A percentile compares a stretch with the other conserved stretches of the same genome.
Evolutionary conservation across 1,284 basidiomycete species (phyloP).

Genomic region (Leccinum subspadiceum): DNA sequence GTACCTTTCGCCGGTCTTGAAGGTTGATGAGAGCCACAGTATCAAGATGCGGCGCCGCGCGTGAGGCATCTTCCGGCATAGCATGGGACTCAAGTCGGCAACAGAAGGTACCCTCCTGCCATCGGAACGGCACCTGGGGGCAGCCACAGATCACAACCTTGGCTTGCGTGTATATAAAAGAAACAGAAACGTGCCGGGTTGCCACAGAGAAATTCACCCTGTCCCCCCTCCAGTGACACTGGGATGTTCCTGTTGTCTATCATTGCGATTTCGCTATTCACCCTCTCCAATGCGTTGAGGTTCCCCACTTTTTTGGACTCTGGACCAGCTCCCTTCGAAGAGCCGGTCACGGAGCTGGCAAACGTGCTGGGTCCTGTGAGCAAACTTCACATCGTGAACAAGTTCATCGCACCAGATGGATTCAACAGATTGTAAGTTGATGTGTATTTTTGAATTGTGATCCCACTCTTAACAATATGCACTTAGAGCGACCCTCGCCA

Average conservation of each 20-base stretch:
- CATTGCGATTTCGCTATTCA: neutral
- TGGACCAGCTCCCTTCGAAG: neutral
- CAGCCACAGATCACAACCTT: neutral
- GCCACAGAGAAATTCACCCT: neutral
- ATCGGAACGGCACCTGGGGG: neutral
- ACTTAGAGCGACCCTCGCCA: conserved; percentile 27
- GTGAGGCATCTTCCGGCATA: neutral
- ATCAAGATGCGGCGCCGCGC: neutral
- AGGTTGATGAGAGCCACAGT: neutral
- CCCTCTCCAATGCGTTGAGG: neutral
- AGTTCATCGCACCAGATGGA: conserved; percentile 36
- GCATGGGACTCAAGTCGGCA: neutral
- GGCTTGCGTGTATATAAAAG: conserved; percentile 13
- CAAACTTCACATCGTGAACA: conserved; percentile 26
- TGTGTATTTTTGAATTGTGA: neutral
- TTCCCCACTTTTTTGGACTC: neutral
- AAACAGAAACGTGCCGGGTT: neutral
- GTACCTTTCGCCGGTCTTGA: neutral
- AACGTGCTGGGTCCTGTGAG: conserved; percentile 18
- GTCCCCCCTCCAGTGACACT: neutral
- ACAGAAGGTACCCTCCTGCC: neutral
- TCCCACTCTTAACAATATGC: neutral
- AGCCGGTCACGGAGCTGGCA: neutral
- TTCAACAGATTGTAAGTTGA: conserved; percentile 30
- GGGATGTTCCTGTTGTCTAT: neutral